Base-by-base conservation (phyloP, 1,284 basidiomycete species). In the Porodaedalea pini region DNA sequence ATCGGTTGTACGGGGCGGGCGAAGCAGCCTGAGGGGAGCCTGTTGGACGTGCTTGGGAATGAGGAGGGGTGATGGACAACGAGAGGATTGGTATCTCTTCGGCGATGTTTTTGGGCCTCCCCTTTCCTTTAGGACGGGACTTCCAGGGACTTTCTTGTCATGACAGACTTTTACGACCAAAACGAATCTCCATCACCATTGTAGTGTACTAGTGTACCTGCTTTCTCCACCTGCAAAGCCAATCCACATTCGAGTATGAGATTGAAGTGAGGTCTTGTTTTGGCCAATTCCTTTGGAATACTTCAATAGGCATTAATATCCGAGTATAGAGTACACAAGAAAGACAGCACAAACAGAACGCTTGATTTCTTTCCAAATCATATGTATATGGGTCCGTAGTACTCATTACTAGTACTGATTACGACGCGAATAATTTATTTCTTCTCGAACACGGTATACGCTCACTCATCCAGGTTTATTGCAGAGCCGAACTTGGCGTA, bases 401-500 rank as follows among this genome's bases (percentile, higher is more conserved):
- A n/a, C n/a, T n/a, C n/a, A n/a, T n/a, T n/a, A n/a, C n/a, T n/a
- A n/a, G n/a, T n/a, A n/a, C n/a, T n/a, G n/a, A n/a, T n/a, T n/a
- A n/a, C n/a, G n/a, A n/a, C n/a, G n/a, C n/a, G n/a, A n/a, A n/a
- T n/a, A n/a, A n/a, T n/a, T n/a, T n/a, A n/a, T n/a, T n/a, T 37
- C 2, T 37, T 37, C 36, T 37, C 36, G 36, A 37, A 37, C 36
- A 2, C 11, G 11, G n/a, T n/a, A 13, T 17, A 4, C 23, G 21
- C 6, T 65, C 66, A 86, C 66, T 87, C 86, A 69, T 95, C 92
- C 54, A 95, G 79, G 70, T 95, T 98, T 74, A 98, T 98, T 56
- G 94, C 90, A 54, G 81, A 85, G 31, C 94, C 94, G 68, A 98
- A 97, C 73, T 94, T 95, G 39, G 90, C 91, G 68, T 97, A 97